phyloP scores from a whole-genome alignment of 2,329 filamentous ascomycete genomes.

The Alternaria solani region DNA sequence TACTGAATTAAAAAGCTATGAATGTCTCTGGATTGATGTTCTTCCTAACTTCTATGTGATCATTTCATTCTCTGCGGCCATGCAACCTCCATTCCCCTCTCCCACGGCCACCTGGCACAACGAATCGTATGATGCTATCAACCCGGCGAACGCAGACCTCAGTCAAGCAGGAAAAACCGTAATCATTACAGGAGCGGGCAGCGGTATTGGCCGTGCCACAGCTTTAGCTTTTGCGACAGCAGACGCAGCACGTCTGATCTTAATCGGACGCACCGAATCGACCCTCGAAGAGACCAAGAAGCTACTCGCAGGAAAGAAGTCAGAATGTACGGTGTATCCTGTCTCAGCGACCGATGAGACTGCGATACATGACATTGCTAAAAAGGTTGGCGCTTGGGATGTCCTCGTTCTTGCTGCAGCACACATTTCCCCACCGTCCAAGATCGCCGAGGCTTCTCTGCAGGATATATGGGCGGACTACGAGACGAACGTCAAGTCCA shows the following conservation, averaged over 20 bases:
- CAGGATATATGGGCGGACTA: conserved; percentile 30
- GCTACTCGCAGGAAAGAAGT: conserved; percentile 31
- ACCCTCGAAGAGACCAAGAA: conserved; percentile 47
- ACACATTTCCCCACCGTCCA: conserved; percentile 13
- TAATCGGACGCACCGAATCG: conserved; percentile 53
- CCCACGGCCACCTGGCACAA: conserved; percentile 23
- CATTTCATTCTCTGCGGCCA: not conserved
- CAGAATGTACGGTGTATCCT: conserved; percentile 15
- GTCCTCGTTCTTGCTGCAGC: conserved; percentile 32
- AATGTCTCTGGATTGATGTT: not conserved
- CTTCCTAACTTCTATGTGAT: not conserved
- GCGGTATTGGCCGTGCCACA: conserved; percentile 57
- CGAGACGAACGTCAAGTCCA: conserved; percentile 32
- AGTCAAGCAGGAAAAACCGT: conserved; percentile 25
- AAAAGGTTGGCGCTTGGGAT: conserved; percentile 25
- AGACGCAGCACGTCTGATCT: conserved; percentile 54
- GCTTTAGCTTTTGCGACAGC: conserved; percentile 55
- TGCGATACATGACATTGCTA: conserved; percentile 23
- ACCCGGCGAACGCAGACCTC: not conserved
- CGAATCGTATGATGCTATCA: conserved; percentile 11
- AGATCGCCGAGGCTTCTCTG: conserved; percentile 14
- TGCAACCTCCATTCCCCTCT: conserved; percentile 9
- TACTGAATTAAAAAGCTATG: not conserved
- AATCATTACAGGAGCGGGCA: conserved; percentile 42
- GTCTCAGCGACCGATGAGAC: conserved; percentile 27